These are phyloP conservation scores for Blastomyces silverae DNA, from an alignment of 2,329 filamentous ascomycete genomes.

Conservation along the genomic window DNA sequence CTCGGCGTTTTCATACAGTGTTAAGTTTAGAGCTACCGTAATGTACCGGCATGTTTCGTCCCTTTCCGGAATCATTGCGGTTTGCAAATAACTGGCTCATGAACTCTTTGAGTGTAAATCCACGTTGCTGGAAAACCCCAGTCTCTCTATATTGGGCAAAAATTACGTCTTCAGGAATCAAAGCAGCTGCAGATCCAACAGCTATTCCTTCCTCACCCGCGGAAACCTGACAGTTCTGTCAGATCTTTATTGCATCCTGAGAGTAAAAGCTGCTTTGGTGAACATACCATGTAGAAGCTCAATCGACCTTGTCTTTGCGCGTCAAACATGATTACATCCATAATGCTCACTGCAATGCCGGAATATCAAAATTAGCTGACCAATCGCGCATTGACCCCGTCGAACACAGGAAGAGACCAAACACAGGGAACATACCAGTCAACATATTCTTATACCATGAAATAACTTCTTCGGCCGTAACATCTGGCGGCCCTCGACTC, in stretches of 20 bases:
- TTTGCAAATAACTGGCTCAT: constrained; percentile 96
- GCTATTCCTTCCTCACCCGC: constrained; percentile 92
- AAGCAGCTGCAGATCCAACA: constrained; percentile 76
- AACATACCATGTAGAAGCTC: constrained; percentile 86
- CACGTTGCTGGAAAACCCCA: constrained; percentile 82
- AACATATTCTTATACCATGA: constrained; percentile 60
- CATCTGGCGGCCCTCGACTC: constrained; percentile 57
- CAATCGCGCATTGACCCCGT: not conserved
- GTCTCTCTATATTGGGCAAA: constrained; percentile 94
- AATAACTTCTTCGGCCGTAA: constrained; percentile 56
- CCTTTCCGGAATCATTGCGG: constrained; percentile 66
- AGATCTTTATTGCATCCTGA: constrained; percentile 7
- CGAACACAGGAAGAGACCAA: not conserved
- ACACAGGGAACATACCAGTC: constrained; percentile 39
- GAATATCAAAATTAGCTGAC: not conserved
- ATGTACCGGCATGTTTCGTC: constrained; percentile 95
- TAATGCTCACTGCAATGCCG: constrained; percentile 56
- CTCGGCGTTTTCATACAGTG: constrained; percentile 54
- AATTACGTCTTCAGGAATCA: constrained; percentile 78
- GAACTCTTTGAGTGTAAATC: constrained; percentile 79
- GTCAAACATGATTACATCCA: constrained; percentile 98
- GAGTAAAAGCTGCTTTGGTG: not conserved
- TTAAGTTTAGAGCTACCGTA: constrained; percentile 81
- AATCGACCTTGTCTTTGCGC: constrained; percentile 89
- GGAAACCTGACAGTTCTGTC: constrained; percentile 48